Conservation (phyloP, 1,139 yeast genomes). For the Nakaseomyces nivariensis region DNA sequence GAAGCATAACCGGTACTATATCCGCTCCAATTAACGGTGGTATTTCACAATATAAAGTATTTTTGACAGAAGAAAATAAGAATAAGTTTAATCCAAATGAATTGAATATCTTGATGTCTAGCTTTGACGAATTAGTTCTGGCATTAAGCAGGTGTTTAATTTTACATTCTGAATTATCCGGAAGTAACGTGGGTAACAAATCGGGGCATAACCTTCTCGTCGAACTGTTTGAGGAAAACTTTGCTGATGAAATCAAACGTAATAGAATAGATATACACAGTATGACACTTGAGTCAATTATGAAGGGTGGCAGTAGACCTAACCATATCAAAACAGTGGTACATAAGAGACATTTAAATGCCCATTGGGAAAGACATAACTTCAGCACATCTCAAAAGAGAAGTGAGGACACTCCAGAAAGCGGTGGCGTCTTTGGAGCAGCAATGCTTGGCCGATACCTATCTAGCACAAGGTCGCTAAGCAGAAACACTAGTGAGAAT, state of each 20-base stretch:
- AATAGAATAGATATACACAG: slow-evolving; percentile 12
- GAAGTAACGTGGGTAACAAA: slow-evolving; percentile 40
- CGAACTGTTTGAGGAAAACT: slow-evolving; percentile 57
- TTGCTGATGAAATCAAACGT: slow-evolving; percentile 48
- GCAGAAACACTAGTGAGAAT: neutral
- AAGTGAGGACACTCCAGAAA: neutral
- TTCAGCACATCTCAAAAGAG: neutral
- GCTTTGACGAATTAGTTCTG: slow-evolving; percentile 61
- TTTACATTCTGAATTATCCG: slow-evolving; percentile 60
- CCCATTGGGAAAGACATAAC: slow-evolving; percentile 2
- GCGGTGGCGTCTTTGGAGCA: neutral
- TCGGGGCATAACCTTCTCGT: slow-evolving; percentile 56
- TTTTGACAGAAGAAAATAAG: slow-evolving; percentile 37
- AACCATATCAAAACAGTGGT: neutral
- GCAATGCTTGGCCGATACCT: slow-evolving; percentile 1
- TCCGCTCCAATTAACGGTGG: slow-evolving; percentile 94
- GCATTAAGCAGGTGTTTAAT: slow-evolving; percentile 58
- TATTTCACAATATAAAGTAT: slow-evolving; percentile 70
- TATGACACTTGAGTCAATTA: slow-evolving; percentile 14
- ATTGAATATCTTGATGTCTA: slow-evolving; percentile 42
- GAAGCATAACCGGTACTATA: slow-evolving; percentile 78
- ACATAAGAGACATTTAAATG: slow-evolving; percentile 1
- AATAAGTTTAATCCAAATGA: slow-evolving; percentile 37
- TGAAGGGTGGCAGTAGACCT: slow-evolving; percentile 15
- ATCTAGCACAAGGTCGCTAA: neutral